These are phyloP conservation scores for Paecilomyces formosus DNA, from an alignment of 2,329 filamentous ascomycete species.

Conservation along the genomic window DNA sequence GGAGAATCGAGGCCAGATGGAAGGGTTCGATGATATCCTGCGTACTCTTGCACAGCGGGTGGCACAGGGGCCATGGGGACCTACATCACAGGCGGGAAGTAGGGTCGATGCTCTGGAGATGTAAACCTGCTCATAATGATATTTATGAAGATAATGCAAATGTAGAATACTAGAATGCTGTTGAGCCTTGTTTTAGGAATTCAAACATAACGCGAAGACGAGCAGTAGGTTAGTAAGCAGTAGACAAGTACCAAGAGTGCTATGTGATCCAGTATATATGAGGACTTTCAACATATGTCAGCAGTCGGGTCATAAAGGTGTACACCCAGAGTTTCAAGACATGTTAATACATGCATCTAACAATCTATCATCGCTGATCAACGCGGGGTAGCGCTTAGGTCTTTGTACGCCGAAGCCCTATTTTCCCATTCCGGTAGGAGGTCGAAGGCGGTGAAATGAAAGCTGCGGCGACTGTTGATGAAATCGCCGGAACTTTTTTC, in stretches of 20 bases:
- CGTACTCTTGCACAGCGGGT: conserved; percentile 32
- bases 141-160: neutral
- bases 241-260: neutral
- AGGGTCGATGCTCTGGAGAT: conserved; percentile 30
- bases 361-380: neutral
- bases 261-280: neutral
- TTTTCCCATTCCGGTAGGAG: conserved; percentile 3
- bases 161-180: conserved; percentile 1
- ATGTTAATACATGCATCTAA: neutral
- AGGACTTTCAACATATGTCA: neutral
- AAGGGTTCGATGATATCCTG: conserved; percentile 33
- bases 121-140: conserved; percentile 10
- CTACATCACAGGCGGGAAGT: conserved; percentile 19
- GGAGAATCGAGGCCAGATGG: conserved; percentile 19
- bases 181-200: neutral
- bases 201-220: neutral
- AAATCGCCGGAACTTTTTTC: conserved; percentile 14
- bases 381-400: conserved; percentile 1
- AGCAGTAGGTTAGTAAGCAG: neutral
- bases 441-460: conserved; percentile 16
- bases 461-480: neutral
- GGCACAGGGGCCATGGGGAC: conserved; percentile 35
- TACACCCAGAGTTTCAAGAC: neutral
- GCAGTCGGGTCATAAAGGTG: no score
- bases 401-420: conserved; percentile 6